Base-by-base conservation (phyloP, 768 basidiomycete species). In the Lanmaoa rubissima region DNA sequence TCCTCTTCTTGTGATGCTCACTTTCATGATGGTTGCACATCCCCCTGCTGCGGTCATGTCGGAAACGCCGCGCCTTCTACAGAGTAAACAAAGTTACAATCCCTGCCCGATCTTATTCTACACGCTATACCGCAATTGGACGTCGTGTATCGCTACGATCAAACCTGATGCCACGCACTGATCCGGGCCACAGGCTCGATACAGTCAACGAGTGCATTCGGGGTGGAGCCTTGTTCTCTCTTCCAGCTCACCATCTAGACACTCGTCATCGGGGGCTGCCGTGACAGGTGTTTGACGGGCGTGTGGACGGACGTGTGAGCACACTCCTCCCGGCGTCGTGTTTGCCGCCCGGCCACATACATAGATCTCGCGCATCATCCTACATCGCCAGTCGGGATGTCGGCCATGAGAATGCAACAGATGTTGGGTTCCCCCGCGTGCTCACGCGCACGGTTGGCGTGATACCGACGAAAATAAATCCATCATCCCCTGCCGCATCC, bases 91-190 rank as follows among this genome's bases (percentile, higher is more conserved):
- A 44, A 21, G 35, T 41, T 34, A 2, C 34, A 39, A 2, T 31
- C 51, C 13, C 34, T 46, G 11, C 45, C 26, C 32, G 14, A 44
- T 48, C 35, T 42, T n/a, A 24, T 40, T 47, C 39, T 3, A 36
- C 41, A 2, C 21, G 0, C 8, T 1, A 36, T 64, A 35, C 41
- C 61, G 42, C 52, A 58, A 58, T 44, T 10, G 48, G 16, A 38
- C 24, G 24, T 45, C 31, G 35, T n/a, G 48, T 36, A 51, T 55
- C 28, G 40, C 32, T 51, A 61, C 51, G 49, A 65, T 65, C 64
- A 65, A 57, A 63, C 42, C 11, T 52, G 56, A 45, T 59, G 38
- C 12, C n/a, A 39, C 21, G 17, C 24, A 35, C 3, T 50, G 57
- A 53, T 55, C n/a, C n/a, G 49, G 51, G 35, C 46, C 54, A 57